Conservation (phyloP, 2,329 filamentous ascomycete species). For the Phaeosphaeriaceae sp. region DNA sequence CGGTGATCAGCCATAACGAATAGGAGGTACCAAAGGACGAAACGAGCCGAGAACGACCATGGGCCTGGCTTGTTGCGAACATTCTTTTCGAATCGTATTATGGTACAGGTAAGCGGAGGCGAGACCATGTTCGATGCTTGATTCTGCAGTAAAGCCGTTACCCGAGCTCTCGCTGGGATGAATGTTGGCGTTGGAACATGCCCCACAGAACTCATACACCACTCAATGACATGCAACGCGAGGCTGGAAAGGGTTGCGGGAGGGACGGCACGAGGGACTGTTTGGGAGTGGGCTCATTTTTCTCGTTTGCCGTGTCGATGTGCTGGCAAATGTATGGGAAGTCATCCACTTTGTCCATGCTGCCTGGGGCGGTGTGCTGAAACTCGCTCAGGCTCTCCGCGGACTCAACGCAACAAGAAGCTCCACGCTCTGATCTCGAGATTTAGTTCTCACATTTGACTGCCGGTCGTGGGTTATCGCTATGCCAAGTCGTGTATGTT, state of each 20-base stretch:
- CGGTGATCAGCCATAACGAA: constrained; percentile 25
- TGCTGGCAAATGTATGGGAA: constrained; percentile 4
- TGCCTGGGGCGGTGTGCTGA: constrained; percentile 66
- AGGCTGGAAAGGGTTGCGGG: constrained; percentile 18
- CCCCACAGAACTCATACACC: constrained; percentile 39
- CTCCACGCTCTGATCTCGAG: constrained; percentile 8
- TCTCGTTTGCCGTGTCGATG: neutral
- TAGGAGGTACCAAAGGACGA: constrained; percentile 26
- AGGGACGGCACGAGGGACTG: constrained; percentile 30
- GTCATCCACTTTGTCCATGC: constrained; percentile 10
- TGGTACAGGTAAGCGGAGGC: constrained; percentile 30
- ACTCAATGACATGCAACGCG: constrained; percentile 33
- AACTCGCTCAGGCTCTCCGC: constrained; percentile 59
- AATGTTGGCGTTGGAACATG: constrained; percentile 27
- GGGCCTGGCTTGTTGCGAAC: constrained; percentile 25
- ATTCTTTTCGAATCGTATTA: constrained; percentile 22
- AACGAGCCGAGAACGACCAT: constrained; percentile 31
- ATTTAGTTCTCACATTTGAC: constrained; percentile 4
- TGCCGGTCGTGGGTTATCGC: constrained; percentile 6
- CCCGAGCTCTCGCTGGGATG: constrained; percentile 10
- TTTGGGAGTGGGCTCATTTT: constrained; percentile 21
- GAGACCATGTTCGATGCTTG: constrained; percentile 22
- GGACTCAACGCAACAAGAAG: constrained; percentile 4
- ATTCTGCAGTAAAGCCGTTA: constrained; percentile 24
- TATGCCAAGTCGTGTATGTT: neutral